These are phyloP conservation scores for Withania somnifera DNA, from an alignment of 305 asterid genomes.

Conservation along the genomic window DNA sequence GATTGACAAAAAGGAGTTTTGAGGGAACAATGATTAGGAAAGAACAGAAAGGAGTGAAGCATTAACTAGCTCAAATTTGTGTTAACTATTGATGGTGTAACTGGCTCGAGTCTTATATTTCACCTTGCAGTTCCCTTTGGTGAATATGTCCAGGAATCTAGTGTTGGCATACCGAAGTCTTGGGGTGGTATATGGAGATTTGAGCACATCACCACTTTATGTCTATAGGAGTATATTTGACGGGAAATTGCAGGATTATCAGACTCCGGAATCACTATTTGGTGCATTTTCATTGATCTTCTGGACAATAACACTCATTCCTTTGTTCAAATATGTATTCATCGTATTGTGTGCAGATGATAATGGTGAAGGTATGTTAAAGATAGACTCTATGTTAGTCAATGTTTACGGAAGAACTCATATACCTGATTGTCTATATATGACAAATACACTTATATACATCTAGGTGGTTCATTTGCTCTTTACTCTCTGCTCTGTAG, in stretches of 20 bases:
- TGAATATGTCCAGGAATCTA: constrained; percentile 37
- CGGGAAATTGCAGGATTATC: constrained; percentile 53
- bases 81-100: neutral
- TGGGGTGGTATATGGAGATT: constrained; percentile 93
- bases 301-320: constrained; percentile 90
- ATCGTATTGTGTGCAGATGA: constrained; percentile 74
- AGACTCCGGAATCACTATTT: constrained; percentile 48
- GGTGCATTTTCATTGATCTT: constrained; percentile 90
- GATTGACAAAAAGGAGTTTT: neutral
- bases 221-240: constrained; percentile 65
- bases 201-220: constrained; percentile 93
- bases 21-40: neutral
- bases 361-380: constrained; percentile 82
- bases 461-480: constrained; percentile 92
- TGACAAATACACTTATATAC: constrained; percentile 14
- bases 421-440: neutral
- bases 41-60: neutral
- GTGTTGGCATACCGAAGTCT: constrained; percentile 85
- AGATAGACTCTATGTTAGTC: neutral
- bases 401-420: neutral
- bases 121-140: constrained; percentile 43
- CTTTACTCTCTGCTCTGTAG: constrained; percentile 92
- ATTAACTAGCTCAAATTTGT: neutral
- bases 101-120: neutral
- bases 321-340: constrained; percentile 72